Conservation (phyloP, 495 filamentous ascomycete genomes). For the Saxophila tyrrhenica region DNA sequence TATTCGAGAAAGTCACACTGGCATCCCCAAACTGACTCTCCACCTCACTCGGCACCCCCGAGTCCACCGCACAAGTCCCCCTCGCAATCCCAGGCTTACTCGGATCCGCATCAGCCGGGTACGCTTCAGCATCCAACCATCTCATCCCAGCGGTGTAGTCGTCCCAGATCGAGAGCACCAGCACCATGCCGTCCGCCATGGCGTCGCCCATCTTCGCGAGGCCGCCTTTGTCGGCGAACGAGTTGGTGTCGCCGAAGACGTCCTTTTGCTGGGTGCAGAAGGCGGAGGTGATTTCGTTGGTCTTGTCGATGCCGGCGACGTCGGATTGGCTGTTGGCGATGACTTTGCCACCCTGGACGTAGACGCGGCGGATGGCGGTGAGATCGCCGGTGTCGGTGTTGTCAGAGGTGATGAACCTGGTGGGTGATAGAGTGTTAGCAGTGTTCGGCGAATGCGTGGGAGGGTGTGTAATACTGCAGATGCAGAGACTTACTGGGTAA, state of each 20-base stretch:
- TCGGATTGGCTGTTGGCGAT: slow-evolving; percentile 48
- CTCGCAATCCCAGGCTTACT: slow-evolving; percentile 54
- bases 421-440: neutral
- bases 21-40: slow-evolving; percentile 14
- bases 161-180: slow-evolving; percentile 73
- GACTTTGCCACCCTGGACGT: slow-evolving; percentile 48
- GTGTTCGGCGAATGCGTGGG: too few relatives aligned
- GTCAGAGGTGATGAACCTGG: slow-evolving; percentile 41
- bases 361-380: slow-evolving; percentile 47
- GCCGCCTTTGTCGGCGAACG: slow-evolving; percentile 51
- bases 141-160: slow-evolving; percentile 69
- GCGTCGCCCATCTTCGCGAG: slow-evolving; percentile 45
- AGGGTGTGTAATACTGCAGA: too few relatives aligned
- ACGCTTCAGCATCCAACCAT: slow-evolving; percentile 65
- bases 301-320: slow-evolving; percentile 39
- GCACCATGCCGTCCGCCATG: slow-evolving; percentile 51
- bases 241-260: slow-evolving; percentile 48
- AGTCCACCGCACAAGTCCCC: slow-evolving; percentile 53
- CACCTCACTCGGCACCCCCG: slow-evolving; percentile 25
- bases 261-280: slow-evolving; percentile 53
- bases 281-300: slow-evolving; percentile 46
- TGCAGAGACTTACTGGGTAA: slow-evolving; percentile 44
- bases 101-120: slow-evolving; percentile 46
- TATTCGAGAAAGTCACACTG: slow-evolving; percentile 23
- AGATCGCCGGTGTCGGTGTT: slow-evolving; percentile 36